Evolutionary conservation across 2,329 filamentous ascomycete species (phyloP), one percentile per base, ranked within the genome.

Genomic region (Lachnellula cervina): DNA sequence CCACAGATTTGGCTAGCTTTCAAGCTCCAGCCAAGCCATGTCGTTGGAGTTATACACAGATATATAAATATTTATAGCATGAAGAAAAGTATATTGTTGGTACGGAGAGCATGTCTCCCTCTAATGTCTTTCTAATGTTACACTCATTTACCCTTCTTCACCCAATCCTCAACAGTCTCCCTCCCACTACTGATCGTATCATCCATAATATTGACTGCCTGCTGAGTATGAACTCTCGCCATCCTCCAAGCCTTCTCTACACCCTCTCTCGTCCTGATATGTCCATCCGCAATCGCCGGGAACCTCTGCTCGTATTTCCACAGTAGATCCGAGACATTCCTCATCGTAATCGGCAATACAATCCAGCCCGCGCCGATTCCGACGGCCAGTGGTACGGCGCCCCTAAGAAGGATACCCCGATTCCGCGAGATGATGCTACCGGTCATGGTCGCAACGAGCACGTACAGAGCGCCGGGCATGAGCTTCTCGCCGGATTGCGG

Each of bases 281-380:
- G 94, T 55, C 89, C 83, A 65, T 96, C 86, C 17, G 90, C 88
- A 53, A 99, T 72, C 17, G 81, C 87, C 4, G 94, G 94, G 70
- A 92, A 89, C 67, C 81, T 84, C 80, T 95, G 83, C 84, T 99
- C 94, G 72, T 94, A 99, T 70, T 83, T 85, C 94, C 94, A 99
- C 46, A 88, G 76, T 69, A 97, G 77, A 69, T 93, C 86, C 44
- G 87, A 85, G 28, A 96, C 84, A 73, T 99, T 99, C 71, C 83
- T 78, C 81, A 91, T 96, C 43, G 94, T 99, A 62, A 94, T 79
- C 45, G 94, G 94, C 49, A 99, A 76, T 40, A 96, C 85, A 59
- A 85, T 79, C 84, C 91, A 94, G 57, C 89, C 91, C 55, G 91
- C 89, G 54, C 85, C 85, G 60, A 96, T 76, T 63, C 92, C 94